Base-by-base conservation (phyloP, 2,329 filamentous ascomycete species). In the Alternaria conjuncta region DNA sequence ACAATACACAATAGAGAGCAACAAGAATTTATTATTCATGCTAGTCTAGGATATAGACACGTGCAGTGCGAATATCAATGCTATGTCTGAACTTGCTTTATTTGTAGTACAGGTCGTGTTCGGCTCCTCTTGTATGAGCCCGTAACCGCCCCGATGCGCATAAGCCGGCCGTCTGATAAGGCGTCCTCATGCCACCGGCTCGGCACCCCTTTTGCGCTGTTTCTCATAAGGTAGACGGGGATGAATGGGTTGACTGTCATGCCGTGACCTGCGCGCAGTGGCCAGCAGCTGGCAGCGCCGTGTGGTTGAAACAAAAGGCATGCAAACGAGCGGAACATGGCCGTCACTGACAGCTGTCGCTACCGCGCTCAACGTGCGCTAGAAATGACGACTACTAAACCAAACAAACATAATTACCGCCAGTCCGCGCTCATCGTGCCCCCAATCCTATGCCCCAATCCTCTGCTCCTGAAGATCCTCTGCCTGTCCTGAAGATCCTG, bases 261-360 rank as follows among this genome's bases (percentile, higher is more conserved):
- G 61, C 58, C 45, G 25, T n/a, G 26, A 28, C 44, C 60, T 49
- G 36, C 26, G 57, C 51, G 64, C 64, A 64, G 51, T 58, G 54
- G 54, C 61, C 60, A 56, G 57, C 28, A 36, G 23, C 58, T 64
- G 62, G 47, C 54, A 43, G 21, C 36, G 7, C 45, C 49, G 13
- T 30, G 53, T 49, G 25, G 50, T 68, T 63, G 66, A 69, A 69
- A 71, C 69, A 61, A 63, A 36, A 63, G 58, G 62, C 64, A 55
- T 55, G 57, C 54, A 64, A 68, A 68, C 65, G 56, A 46, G 60
- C 62, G 66, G 60, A 49, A 41, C 12, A 55, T 28, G 43, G 55
- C 55, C 55, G 55, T 62, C 55, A 63, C 45, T 47, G 64, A 60
- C 61, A 61, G 44, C 49, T 45, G 47, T 43, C 44, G 28, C 60